Evolutionary conservation across 2,329 filamentous ascomycete genomes (phyloP).

Genomic region (Septoria linicola): DNA sequence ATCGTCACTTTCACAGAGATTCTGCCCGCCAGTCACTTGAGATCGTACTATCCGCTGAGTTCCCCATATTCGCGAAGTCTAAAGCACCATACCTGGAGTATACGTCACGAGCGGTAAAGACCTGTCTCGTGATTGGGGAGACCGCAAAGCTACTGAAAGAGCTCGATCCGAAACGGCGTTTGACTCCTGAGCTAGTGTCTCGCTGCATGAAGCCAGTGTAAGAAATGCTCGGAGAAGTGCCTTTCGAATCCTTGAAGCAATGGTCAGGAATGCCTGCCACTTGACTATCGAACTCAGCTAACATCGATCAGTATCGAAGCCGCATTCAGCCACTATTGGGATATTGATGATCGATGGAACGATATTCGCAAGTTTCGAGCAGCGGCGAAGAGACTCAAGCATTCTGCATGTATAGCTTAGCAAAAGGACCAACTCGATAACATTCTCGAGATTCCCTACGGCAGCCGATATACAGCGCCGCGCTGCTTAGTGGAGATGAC

Average conservation of each 20-base stretch:
- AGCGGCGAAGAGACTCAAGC: neutral
- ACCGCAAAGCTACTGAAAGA: neutral
- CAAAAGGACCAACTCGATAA: neutral
- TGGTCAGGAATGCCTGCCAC: no score
- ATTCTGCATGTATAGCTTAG: neutral
- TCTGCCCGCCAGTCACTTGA: neutral
- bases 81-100: neutral
- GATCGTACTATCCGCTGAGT: neutral
- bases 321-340: neutral
- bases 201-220: neutral
- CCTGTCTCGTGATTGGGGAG: neutral
- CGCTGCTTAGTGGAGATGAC: neutral
- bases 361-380: neutral
- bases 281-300: no score
- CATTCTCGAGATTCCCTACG: neutral
- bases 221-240: neutral
- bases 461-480: neutral
- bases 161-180: neutral
- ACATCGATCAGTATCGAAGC: neutral
- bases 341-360: neutral
- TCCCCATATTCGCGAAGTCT: neutral
- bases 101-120: neutral
- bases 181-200: neutral
- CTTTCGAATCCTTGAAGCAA: neutral
- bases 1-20: neutral